Conservation (phyloP, 208 protist genomes). For the Trypanosoma scelopori region DNA sequence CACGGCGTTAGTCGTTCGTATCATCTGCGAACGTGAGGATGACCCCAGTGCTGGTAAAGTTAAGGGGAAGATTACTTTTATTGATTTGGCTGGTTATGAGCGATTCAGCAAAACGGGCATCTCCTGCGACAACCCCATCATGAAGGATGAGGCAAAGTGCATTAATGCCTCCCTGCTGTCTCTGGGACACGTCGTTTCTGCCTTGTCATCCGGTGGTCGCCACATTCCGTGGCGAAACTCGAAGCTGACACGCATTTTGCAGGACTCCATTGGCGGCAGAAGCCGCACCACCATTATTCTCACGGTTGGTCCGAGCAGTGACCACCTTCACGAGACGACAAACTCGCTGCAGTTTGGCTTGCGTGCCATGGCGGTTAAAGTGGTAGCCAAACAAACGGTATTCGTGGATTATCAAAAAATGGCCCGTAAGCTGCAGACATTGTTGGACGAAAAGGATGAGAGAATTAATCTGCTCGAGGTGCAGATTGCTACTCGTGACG, state of each 20-base stretch:
- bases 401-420: conserved; percentile 87
- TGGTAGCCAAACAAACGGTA: conserved; percentile 69
- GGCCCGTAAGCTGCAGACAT: conserved; percentile 64
- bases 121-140: conserved; percentile 65
- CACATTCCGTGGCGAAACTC: conserved; percentile 91
- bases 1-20: conserved; percentile 77
- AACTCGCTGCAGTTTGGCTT: conserved; percentile 87
- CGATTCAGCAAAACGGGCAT: conserved; percentile 90
- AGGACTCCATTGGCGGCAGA: conserved; percentile 91
- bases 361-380: conserved; percentile 86
- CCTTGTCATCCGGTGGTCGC: conserved; percentile 60
- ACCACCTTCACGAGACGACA: conserved; percentile 85
- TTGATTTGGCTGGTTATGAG: conserved; percentile 91
- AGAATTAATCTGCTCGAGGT: conserved; percentile 75
- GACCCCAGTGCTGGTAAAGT: conserved; percentile 48
- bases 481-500: conserved; percentile 75
- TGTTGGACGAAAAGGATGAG: conserved; percentile 72
- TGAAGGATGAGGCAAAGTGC: conserved; percentile 90
- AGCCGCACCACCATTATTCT: conserved; percentile 88
- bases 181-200: conserved; percentile 82
- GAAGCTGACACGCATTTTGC: conserved; percentile 92
- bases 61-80: conserved; percentile 87
- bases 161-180: conserved; percentile 90
- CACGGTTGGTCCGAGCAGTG: conserved; percentile 83
- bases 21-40: conserved; percentile 57